A percentile compares a stretch with the other conserved stretches of the same genome.
Conservation (phyloP, 805 yeast species). For the Yueomyces sinensis region DNA sequence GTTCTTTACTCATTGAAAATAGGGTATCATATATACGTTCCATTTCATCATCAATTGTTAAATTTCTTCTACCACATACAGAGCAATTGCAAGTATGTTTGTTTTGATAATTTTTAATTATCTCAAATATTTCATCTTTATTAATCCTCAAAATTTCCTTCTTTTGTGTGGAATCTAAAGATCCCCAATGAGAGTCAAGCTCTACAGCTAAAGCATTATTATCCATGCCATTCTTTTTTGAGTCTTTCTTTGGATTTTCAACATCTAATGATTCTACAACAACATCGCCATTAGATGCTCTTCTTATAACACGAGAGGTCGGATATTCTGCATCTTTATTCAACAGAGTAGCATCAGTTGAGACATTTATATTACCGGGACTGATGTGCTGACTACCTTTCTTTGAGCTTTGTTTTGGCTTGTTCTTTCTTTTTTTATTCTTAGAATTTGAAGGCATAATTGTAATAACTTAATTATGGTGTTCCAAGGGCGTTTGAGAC, state of each 20-base stretch:
- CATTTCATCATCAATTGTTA: conserved; percentile 62
- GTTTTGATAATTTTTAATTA: conserved; percentile 47
- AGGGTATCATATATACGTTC: conserved; percentile 60
- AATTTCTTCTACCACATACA: conserved; percentile 63
- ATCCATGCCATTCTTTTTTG: background rate
- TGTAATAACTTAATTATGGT: too few relatives aligned
- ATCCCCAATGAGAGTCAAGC: conserved; percentile 43
- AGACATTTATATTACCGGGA: background rate
- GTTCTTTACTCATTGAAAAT: conserved; percentile 35
- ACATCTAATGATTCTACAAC: conserved; percentile 38
- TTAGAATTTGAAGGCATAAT: conserved; percentile 17
- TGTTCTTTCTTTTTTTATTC: conserved; percentile 18
- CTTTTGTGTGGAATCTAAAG: conserved; percentile 46
- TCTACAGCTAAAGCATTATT: conserved; percentile 11
- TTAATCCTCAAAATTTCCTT: conserved; percentile 50
- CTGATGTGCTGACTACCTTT: conserved; percentile 1
- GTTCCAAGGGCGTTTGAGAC: too few relatives aligned
- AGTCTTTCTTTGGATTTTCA: background rate
- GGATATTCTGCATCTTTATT: conserved; percentile 57
- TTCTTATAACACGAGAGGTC: conserved; percentile 53
- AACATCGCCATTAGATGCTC: conserved; percentile 64
- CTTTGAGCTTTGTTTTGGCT: conserved; percentile 10
- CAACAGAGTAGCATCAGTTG: conserved; percentile 32
- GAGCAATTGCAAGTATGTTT: conserved; percentile 47
- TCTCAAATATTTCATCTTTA: conserved; percentile 52